These are phyloP conservation scores for Fraxinus sp. DNA, from an alignment of 305 asterid species.

Conservation along the genomic window DNA sequence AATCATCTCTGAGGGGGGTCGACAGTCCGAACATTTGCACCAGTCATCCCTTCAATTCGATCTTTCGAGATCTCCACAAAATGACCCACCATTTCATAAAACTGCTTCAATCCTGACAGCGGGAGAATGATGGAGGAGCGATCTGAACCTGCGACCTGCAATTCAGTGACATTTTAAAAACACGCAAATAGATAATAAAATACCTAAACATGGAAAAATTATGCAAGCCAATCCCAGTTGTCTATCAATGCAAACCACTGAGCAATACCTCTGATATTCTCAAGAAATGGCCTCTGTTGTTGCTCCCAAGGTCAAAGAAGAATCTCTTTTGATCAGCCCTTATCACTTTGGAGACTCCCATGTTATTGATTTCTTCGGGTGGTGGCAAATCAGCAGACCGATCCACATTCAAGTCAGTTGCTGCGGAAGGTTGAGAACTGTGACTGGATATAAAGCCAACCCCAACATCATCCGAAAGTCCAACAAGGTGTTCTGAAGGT, in stretches of 20 bases:
- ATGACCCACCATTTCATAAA: conserved; percentile 92
- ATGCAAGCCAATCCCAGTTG: conserved; percentile 14
- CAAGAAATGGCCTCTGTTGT: conserved; percentile 88
- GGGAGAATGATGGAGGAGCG: conserved; percentile 96
- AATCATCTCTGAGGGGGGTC: conserved; percentile 80
- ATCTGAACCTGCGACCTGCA: conserved; percentile 94
- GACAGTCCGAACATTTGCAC: conserved; percentile 81
- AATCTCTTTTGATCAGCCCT: conserved; percentile 92
- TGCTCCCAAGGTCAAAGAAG: conserved; percentile 94
- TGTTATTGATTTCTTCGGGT: conserved; percentile 53
- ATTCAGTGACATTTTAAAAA: conserved; percentile 12
- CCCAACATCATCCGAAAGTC: conserved; percentile 94
- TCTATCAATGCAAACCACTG: neutral
- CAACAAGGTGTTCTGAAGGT: conserved; percentile 64
- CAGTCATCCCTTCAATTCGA: conserved; percentile 73
- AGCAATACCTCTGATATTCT: conserved; percentile 80
- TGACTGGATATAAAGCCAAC: conserved; percentile 93
- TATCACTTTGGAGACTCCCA: conserved; percentile 81
- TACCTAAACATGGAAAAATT: neutral
- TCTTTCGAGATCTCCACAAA: conserved; percentile 90
- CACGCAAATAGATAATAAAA: neutral
- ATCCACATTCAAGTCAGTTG: conserved; percentile 60
- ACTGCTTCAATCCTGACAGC: conserved; percentile 85
- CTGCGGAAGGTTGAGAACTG: conserved; percentile 64
- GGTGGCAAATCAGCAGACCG: conserved; percentile 71